phyloP scores from a whole-genome alignment of 2,329 filamentous ascomycete species.

The Ophiosphaerella narmari region DNA sequence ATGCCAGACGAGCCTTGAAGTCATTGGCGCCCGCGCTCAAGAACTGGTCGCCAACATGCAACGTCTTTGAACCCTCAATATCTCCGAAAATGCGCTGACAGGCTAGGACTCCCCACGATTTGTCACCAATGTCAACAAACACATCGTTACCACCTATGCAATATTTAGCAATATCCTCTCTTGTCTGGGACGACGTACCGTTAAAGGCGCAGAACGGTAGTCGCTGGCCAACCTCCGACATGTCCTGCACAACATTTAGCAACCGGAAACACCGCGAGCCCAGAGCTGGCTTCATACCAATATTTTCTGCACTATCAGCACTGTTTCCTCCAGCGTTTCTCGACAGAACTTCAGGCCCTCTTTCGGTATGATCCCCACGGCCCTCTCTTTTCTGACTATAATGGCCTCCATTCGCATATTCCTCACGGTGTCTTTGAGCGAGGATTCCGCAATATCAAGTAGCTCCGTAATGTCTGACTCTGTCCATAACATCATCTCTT shows the following conservation, averaged over 20 bases:
- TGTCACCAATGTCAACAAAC: constrained; percentile 98
- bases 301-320: constrained; percentile 90
- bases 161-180: constrained; percentile 15
- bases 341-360: constrained; percentile 72
- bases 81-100: constrained; percentile 89
- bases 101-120: constrained; percentile 90
- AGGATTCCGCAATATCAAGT: constrained; percentile 86
- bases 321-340: constrained; percentile 93
- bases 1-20: constrained; percentile 91
- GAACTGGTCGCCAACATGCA: constrained; percentile 97
- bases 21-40: constrained; percentile 88
- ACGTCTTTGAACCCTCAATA: constrained; percentile 74
- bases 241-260: constrained; percentile 57
- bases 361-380: constrained; percentile 59
- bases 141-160: constrained; percentile 82
- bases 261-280: background rate
- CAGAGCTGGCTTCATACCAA: constrained; percentile 52
- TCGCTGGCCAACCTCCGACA: constrained; percentile 68
- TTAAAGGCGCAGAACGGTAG: constrained; percentile 98
- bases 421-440: constrained; percentile 78
- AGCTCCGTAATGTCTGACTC: constrained; percentile 76
- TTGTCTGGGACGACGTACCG: constrained; percentile 50
- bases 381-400: constrained; percentile 83
- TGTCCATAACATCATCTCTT: constrained; percentile 77
- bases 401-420: constrained; percentile 79